Conservation (phyloP, 371 early-diverging fungal species). For the Syncephalastrum contaminatum region DNA sequence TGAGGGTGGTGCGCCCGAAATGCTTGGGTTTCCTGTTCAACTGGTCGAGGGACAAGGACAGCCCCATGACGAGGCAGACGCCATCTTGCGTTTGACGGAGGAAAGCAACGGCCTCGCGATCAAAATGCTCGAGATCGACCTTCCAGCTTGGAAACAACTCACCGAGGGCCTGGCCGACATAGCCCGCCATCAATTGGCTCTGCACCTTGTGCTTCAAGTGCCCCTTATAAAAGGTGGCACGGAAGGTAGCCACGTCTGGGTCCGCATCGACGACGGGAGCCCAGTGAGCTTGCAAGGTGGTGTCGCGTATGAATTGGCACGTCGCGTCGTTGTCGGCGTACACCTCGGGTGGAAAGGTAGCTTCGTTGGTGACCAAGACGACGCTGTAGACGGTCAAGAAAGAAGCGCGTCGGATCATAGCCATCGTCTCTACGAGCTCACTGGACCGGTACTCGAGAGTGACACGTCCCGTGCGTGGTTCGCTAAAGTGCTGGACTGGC, state of each 20-base stretch:
- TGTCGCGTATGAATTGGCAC: too few species aligned
- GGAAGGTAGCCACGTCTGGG: conserved; percentile 16
- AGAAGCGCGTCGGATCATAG: too few species aligned
- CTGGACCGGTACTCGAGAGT: too few species aligned
- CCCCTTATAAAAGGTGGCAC: conserved; percentile 41
- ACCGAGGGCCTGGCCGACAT: conserved; percentile 29
- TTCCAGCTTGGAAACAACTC: conserved; percentile 29
- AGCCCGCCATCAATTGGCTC: conserved; percentile 32
- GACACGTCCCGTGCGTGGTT: too few species aligned
- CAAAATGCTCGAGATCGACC: conserved; percentile 34
- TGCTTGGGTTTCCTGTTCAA: conserved; percentile 33
- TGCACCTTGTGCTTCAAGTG: conserved; percentile 23
- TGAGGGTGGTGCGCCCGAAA: conserved; percentile 41
- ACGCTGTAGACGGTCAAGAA: too few species aligned
- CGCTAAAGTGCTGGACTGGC: too few species aligned
- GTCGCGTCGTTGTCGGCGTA: too few species aligned
- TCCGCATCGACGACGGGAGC: too few species aligned
- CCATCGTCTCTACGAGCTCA: too few species aligned
- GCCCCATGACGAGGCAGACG: conserved; percentile 20
- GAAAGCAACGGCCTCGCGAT: conserved; percentile 34
- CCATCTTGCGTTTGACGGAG: conserved; percentile 6
- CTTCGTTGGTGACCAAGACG: too few species aligned
- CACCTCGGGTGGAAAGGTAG: too few species aligned
- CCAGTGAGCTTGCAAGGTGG: too few species aligned
- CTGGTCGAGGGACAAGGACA: conserved; percentile 27